Evolutionary conservation across 176 grass and related monocot genomes (phyloP), one percentile per base, ranked within the genome.

Genomic region (Echinochloa phyllopogon): DNA sequence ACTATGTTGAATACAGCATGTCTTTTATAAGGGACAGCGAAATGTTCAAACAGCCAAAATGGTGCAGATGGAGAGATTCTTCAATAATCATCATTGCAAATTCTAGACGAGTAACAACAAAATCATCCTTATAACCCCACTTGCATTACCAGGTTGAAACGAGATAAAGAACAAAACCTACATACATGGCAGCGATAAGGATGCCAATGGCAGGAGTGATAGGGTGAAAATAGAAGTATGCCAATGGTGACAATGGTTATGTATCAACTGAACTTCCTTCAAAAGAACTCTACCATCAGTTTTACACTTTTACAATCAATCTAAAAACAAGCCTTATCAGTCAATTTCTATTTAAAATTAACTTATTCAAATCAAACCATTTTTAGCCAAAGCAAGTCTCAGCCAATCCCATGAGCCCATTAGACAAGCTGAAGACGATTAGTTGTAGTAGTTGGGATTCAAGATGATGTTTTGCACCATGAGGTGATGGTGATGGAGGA

Each of bases 261-360:
- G 43, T 47, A 41, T 18, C 18, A 70, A 29, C 17, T 15, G 0
- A 72, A 49, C 13, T 50, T 50, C 23, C 13, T 9, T 8, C 6
- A 29, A 50, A 72, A 33, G 14, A 50, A 7, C 24, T 6, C 2
- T 45, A 48, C 0, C 43, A 49, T 78, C 76, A 33, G n/a, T 63
- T 77, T 29, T 78, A 44, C 76, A 33, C 14, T 63, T 77, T 29
- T 78, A 44, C 57, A 12, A 3, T 44, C 38, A 43, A 61, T n/a
- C 0, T n/a, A 61, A 62, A 23, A 0, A 49, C 8, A 63, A 48
- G 24, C 57, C 58, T 78, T 42, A 18, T 4, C 5, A 61, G 43
- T 33, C 42, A 43, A 41, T 5, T 45, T 62, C n/a, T 44, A 12
- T 61, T 44, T 7, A 23, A 1, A 77, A 27, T 20, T 10, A 13